Percentiles rank a stretch among this genome's conserved stretches.
Conservation (phyloP, 2,329 filamentous ascomycete species). For the Cytospora mali region DNA sequence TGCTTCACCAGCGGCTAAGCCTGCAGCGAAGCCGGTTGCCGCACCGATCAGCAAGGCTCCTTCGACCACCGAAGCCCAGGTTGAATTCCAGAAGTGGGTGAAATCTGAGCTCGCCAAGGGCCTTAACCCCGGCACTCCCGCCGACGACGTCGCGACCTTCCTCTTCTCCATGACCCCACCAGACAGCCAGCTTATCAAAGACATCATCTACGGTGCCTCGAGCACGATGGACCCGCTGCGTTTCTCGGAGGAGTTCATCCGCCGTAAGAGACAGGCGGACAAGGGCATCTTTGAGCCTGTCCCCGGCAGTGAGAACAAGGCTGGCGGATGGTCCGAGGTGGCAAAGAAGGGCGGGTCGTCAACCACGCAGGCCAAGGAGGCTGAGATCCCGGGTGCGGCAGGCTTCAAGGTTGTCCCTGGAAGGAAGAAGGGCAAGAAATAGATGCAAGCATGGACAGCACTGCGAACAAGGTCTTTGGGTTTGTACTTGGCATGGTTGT, state of each 20-base stretch:
- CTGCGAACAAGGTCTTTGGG: neutral
- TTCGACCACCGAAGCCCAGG: conserved; percentile 62
- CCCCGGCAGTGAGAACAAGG: conserved; percentile 52
- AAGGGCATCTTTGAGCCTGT: conserved; percentile 76
- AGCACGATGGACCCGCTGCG: conserved; percentile 90
- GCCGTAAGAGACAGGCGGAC: conserved; percentile 89
- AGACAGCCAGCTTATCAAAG: conserved; percentile 38
- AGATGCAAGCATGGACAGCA: conserved; percentile 32
- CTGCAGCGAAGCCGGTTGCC: conserved; percentile 43
- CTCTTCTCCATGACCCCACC: conserved; percentile 63
- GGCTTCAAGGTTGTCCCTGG: conserved; percentile 88
- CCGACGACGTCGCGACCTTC: conserved; percentile 77
- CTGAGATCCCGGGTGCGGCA: conserved; percentile 42
- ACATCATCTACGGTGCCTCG: conserved; percentile 86
- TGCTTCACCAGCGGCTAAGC: conserved; percentile 12
- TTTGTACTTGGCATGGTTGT: neutral
- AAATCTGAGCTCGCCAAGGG: conserved; percentile 77
- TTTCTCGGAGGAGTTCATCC: conserved; percentile 92
- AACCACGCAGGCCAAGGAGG: conserved; percentile 49
- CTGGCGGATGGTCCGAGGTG: conserved; percentile 87
- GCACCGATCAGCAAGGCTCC: conserved; percentile 43
- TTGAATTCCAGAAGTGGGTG: conserved; percentile 95
- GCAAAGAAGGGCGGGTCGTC: conserved; percentile 80
- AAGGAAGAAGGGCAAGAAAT: conserved; percentile 91
- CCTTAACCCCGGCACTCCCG: conserved; percentile 58